Base-by-base conservation (phyloP, 176 grass and related monocot species). In the Triticum turgidum region DNA sequence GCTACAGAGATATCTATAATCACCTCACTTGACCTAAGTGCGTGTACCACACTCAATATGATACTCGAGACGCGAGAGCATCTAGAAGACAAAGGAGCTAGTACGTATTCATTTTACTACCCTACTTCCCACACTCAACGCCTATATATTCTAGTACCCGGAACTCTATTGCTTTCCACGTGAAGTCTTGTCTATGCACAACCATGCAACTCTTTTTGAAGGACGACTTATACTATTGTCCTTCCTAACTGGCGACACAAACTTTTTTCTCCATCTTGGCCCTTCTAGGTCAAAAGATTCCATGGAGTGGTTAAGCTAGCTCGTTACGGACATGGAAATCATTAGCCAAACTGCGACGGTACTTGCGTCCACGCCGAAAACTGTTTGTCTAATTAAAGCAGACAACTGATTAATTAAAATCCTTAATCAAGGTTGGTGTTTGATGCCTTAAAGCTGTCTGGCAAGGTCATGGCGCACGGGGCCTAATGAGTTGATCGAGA, bases 211-310 rank as follows among this genome's bases (percentile, higher is more conserved):
- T 25, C 25, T 25, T 32, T 20, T 51, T 64, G 9, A 25, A 17
- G 2, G 20, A 21, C 1, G 15, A 49, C 47, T 14, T 5, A 2
- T 49, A 44, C 78, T 65, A 65, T 3, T 11, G 0, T 65, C 1
- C 14, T 30, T 18, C 6, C 11, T 11, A 47, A 65, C 11, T 4
- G 6, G 4, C 14, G 45, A 51, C 38, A 61, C 5, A 78, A 14
- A 14, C 3, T 18, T 41, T 11, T 29, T 29, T 29, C 42, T 47
- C 25, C 12, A 79, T 54, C 41, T 10, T 56, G 10, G 29, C 66
- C 29, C 11, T 20, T 63, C 21, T 76, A 56, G 29, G 72, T 83
- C 79, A 79, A 83, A 83, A 44, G 84, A 83, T 79, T 83, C 88
- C 65, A 56, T 4, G 6, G 34, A 56, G 84, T 83, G 73, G 73